Base-by-base conservation (phyloP, 2,329 filamentous ascomycete species). In the Rhinocladiella similis region DNA sequence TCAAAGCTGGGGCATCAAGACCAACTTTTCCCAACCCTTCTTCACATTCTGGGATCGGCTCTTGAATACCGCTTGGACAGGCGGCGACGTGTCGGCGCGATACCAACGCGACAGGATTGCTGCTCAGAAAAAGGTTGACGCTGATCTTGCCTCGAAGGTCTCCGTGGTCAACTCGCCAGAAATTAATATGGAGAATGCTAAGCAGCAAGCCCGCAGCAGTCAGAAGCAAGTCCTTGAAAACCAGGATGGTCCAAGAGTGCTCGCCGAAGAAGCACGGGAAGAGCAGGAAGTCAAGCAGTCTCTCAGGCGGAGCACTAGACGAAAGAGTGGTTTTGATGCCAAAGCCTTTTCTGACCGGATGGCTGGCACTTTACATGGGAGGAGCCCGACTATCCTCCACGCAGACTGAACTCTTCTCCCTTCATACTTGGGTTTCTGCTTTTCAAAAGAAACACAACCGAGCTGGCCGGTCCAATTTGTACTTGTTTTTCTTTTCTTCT, bases 1-100 rank as follows among this genome's bases (percentile, higher is more conserved):
- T 76, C 94, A 99, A 75, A 95, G 90, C 74, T 97, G 93, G 92
- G 94, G 94, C 55, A 96, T 99, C 81, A 99, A 97, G 68, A 78
- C 75, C 48, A 76, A 78, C 60, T 78, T 76, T 54, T 76, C 74
- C 7, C 75, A 78, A 53, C 74, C 75, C n/a, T 77, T 76, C 64
- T 97, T 97, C 76, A 97, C 89, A 47, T 91, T 97, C 75, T 97
- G 94, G 91, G 94, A 99, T 71, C 80, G 83, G 46, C 69, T 91
- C 25, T 78, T 96, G 19, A 86, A 87, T 50, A 99, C 94, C 20
- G 88, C 85, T 73, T 97, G 91, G 86, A 84, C 82, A 57, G 90
- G 90, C 48, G 85, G 78, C 63, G 84, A 84, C 67, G 82, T 82
- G 35, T 78, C 74, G 62, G 76, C 78, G 35, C 78, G 83, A 50